Evolutionary conservation across 2,329 filamentous ascomycete species (phyloP), one percentile per base, ranked within the genome.

Genomic region (Aspergillus viridinutans): DNA sequence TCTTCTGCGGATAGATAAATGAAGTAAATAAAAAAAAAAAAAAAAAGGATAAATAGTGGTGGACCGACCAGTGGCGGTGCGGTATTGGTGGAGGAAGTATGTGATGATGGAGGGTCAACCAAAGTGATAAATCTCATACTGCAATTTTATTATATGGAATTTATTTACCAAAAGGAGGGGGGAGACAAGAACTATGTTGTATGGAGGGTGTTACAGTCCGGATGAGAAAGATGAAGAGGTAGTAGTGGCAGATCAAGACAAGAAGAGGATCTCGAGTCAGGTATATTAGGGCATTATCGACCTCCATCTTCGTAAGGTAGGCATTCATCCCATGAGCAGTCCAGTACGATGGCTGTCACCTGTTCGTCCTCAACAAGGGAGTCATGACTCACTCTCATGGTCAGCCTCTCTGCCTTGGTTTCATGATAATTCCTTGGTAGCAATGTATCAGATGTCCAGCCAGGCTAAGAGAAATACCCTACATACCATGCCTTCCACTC

Each of bases 201-300:
- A 62, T 61, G 59, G 62, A 63, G 60, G 66, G 66, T 66, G 55
- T 60, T 64, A 69, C 65, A 64, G 61, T 58, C 57, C 55, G 56
- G 56, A 55, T 55, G 50, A 58, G 58, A 52, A 61, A 52, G 62
- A 23, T 4, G 42, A 23, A 1, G 23, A 47, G 10, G 43, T 23
- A 47, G 21, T 21, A n/a, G 43, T 25, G 21, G 43, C 21, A 10
- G 43, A 47, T 25, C 20, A 26, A 5, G 10, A 43, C 40, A 45
- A 45, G n/a, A 45, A 10, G 40, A 32, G 12, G 32, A 35, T 17
- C 32, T 17, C 32, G 12, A 45, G 42, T 21, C 9, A 23, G 23
- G 42, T 45, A 52, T 50, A 50, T 57, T 54, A 64, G 14, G 32
- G 32, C 14, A 57, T 35, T 58, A 53, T 54, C 55, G 55, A 58